Percentiles rank a stretch among this genome's conserved stretches.
Conservation (phyloP, 441 rosid species). For the Populus hybrid region DNA sequence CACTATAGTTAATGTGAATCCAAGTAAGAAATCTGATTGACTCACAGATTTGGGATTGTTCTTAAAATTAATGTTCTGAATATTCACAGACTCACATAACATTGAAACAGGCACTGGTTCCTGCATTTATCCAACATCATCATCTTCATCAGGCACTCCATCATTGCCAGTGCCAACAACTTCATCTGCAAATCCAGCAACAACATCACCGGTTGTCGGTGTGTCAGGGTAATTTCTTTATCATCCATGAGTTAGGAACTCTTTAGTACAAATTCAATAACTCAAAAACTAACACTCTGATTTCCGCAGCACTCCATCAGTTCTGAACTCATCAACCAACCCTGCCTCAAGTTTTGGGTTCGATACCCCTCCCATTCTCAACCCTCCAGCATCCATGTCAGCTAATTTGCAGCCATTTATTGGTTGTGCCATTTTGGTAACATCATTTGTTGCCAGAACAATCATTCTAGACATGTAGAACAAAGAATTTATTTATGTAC, state of each 20-base stretch:
- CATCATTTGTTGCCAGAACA: constrained; percentile 31
- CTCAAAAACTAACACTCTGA: constrained; percentile 2
- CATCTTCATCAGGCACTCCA: constrained; percentile 48
- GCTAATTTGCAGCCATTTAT: constrained; percentile 27
- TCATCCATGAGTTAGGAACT: background rate
- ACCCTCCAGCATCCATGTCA: constrained; percentile 52
- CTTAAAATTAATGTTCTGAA: background rate
- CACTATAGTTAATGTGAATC: constrained; percentile 50
- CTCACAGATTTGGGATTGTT: constrained; percentile 6
- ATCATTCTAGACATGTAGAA: constrained; percentile 38
- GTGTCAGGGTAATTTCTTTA: constrained; percentile 43
- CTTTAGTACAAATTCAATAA: background rate
- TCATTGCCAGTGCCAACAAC: constrained; percentile 35
- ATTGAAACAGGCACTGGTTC: constrained; percentile 69
- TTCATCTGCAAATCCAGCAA: constrained; percentile 20
- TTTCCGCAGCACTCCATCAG: constrained; percentile 57
- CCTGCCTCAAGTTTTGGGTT: constrained; percentile 56
- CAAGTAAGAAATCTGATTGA: constrained; percentile 56
- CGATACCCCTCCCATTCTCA: constrained; percentile 45
- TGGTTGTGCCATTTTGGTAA: constrained; percentile 30
- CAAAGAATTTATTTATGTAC: constrained; percentile 12
- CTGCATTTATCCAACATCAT: constrained; percentile 62
- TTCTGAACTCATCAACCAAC: constrained; percentile 50
- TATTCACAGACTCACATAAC: constrained; percentile 6
- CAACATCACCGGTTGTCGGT: constrained; percentile 34